Evolutionary conservation across 164 flowering plant species (phyloP).

Genomic region (Malania oleifera): DNA sequence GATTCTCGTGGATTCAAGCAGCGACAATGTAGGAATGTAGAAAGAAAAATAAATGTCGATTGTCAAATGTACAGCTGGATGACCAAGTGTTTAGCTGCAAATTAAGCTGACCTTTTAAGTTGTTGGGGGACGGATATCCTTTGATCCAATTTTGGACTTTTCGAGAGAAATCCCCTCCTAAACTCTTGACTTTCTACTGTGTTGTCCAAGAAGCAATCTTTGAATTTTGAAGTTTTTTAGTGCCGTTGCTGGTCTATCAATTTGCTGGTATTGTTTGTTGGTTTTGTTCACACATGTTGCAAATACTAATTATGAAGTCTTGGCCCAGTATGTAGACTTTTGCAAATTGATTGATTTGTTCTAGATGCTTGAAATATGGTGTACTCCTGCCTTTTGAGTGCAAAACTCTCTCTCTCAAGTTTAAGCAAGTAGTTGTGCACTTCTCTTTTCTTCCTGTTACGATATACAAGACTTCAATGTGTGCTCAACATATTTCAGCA

Average conservation of each 20-base stretch:
- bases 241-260: not conserved
- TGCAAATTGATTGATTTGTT: no score
- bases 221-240: conserved; percentile 1
- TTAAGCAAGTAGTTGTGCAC: no score
- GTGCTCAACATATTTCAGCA: no score
- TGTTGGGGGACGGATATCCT: conserved; percentile 2
- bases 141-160: conserved; percentile 15
- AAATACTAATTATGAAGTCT: no score
- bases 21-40: conserved; percentile 47
- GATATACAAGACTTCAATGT: no score
- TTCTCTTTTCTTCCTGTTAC: no score
- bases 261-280: not conserved
- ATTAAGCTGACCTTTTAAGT: conserved; percentile 18
- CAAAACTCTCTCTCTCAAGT: no score
- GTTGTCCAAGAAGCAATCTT: not conserved
- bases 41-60: conserved; percentile 9
- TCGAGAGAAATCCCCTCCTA: not conserved
- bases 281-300: no score
- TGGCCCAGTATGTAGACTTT: no score
- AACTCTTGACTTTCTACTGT: not conserved
- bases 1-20: conserved; percentile 58
- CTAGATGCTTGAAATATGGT: no score
- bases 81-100: conserved; percentile 19
- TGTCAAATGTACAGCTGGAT: conserved; percentile 45
- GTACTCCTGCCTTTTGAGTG: no score